These are phyloP conservation scores for Leucocoprinus leucothites DNA, from an alignment of 768 basidiomycete species.

Conservation along the genomic window DNA sequence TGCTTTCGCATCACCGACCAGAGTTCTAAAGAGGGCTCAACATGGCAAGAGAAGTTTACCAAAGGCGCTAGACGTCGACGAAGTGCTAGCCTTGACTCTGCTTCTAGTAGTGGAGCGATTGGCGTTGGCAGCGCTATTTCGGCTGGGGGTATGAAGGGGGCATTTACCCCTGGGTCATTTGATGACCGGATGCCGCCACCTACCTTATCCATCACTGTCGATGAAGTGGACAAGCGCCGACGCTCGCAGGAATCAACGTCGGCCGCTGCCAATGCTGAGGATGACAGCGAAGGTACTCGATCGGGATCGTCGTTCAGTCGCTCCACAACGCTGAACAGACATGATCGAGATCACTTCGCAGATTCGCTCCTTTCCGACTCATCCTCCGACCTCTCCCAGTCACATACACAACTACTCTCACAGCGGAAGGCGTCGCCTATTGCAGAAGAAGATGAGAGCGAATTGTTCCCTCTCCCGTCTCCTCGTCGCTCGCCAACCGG, in stretches of 20 bases:
- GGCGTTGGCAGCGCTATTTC: background rate
- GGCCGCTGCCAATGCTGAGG: background rate
- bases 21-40: constrained; percentile 47
- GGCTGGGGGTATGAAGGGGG: constrained; percentile 5
- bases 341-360: constrained; percentile 16
- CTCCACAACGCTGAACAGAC: constrained; percentile 1
- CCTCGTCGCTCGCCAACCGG: constrained; percentile 47
- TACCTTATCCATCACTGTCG: constrained; percentile 47
- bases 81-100: constrained; percentile 36
- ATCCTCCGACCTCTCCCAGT: background rate
- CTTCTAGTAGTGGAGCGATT: background rate
- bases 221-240: constrained; percentile 62
- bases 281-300: background rate
- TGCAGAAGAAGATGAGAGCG: constrained; percentile 56
- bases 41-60: constrained; percentile 64
- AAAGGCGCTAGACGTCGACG: constrained; percentile 60
- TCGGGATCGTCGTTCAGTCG: background rate
- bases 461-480: constrained; percentile 56
- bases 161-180: background rate
- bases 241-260: constrained; percentile 37
- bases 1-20: constrained; percentile 61
- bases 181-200: constrained; percentile 10
- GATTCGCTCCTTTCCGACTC: background rate
- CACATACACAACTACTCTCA: background rate
- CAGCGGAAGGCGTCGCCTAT: constrained; percentile 31